Base-by-base conservation (phyloP, 2,329 filamentous ascomycete species). In the Aspergillus transmontanensis region DNA sequence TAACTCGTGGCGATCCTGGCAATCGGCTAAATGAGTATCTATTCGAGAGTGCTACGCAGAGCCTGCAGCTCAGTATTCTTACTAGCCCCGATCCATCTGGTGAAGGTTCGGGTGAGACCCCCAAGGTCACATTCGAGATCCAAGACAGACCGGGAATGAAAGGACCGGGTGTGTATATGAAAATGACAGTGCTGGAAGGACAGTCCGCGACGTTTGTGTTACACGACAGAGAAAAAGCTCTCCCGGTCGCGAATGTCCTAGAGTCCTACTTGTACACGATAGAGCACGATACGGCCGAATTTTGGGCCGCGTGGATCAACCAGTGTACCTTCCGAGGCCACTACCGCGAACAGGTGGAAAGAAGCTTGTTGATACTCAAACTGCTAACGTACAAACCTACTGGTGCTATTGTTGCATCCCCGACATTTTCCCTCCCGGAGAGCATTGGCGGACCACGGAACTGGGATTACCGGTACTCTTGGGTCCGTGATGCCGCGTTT, bases 341-440 rank as follows among this genome's bases (percentile, higher is more conserved):
- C 39, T 93, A 90, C 86, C 83, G 89, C 59, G 90, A 93, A 75
- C 87, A 90, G 3, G 89, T 93, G 6, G 82, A 84, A 30, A 83
- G 90, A 60, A 92, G 90, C 71, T 79, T 93, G 57, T 86, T 93
- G 81, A 87, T 92, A 59, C 77, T 93, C 51, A 93, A 93, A 76
- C 83, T 93, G 77, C 82, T 93, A 69, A 93, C 90, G 0, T 93
- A 89, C 69, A 90, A 93, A 71, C 90, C 90, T 0, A 93, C 90
- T 0, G 90, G 91, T 2, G 91, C 90, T 10, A 93, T 93, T 57
- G 84, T 93, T 39, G 91, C 90, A 1, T 85, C 90, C 1, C 90
- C 91, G 0, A 93, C 90, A 0, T 94, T 93, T 71, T 92, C 90
- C 0, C 84, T 93, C 1, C 90, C 90, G 0, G 90, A 93, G 73